phyloP scores from a whole-genome alignment of 1,284 basidiomycete genomes.

The Trametes sp. region DNA sequence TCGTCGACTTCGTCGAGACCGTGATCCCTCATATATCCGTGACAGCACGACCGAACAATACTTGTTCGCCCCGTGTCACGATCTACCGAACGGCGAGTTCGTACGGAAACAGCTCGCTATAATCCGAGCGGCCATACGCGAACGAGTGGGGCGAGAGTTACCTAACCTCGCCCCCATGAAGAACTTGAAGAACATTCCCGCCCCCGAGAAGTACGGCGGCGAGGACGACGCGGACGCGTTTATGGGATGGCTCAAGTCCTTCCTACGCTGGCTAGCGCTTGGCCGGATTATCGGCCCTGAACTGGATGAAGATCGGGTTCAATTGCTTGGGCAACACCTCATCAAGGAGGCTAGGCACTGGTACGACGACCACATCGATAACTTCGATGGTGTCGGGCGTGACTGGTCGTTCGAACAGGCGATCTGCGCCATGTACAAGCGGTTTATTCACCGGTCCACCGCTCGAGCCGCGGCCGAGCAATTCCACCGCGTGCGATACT shows the following conservation, averaged over 20 bases:
- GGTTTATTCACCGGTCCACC: slow-evolving; percentile 17
- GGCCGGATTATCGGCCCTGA: neutral
- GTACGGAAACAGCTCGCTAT: neutral
- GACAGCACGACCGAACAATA: neutral
- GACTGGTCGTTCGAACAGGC: slow-evolving; percentile 13
- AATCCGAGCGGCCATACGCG: neutral
- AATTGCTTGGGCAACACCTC: neutral
- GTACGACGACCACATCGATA: slow-evolving; percentile 17
- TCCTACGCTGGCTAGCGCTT: neutral
- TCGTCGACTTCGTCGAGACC: too few species aligned
- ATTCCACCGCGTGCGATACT: slow-evolving; percentile 7
- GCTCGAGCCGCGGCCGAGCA: slow-evolving; percentile 13
- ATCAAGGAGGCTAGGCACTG: neutral
- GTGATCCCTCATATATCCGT: neutral
- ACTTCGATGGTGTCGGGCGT: neutral
- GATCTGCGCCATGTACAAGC: slow-evolving; percentile 8
- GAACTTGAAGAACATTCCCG: slow-evolving; percentile 3
- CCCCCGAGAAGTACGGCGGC: slow-evolving; percentile 3
- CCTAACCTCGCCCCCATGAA: neutral
- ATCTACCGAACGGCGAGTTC: neutral
- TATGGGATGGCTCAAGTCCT: slow-evolving; percentile 4
- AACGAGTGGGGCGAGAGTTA: neutral
- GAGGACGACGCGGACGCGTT: slow-evolving; percentile 5
- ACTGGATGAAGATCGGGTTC: neutral
- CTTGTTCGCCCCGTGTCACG: neutral